A percentile compares a stretch with the other conserved stretches of the same genome.
phyloP scores from a whole-genome alignment of 129 eudicot genomes.

The Ambrosia artemisiifolia region DNA sequence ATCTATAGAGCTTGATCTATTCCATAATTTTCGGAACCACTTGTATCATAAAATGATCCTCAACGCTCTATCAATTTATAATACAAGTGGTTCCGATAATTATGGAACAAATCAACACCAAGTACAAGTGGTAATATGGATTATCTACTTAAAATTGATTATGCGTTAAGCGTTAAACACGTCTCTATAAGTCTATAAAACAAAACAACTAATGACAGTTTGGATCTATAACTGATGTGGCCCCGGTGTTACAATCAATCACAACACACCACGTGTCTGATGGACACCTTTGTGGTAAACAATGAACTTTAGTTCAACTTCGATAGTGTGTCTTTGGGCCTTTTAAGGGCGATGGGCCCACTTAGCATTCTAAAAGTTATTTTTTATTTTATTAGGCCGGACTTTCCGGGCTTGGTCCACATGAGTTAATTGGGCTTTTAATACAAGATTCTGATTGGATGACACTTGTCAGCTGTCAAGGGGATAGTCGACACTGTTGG shows the following conservation, averaged over 20 bases:
- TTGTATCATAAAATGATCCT: too few species aligned
- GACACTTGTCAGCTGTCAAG: constrained; percentile 12
- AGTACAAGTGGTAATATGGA: too few species aligned
- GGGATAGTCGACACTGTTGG: constrained; percentile 13
- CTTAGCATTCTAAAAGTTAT: constrained; percentile 8
- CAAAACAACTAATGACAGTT: too few species aligned
- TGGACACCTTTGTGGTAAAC: constrained; percentile 11
- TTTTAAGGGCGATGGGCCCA: constrained; percentile 18
- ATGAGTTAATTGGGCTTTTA: constrained; percentile 30
- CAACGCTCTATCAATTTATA: too few species aligned
- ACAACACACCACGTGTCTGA: constrained; percentile 24
- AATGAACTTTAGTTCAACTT: not conserved
- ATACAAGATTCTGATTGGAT: constrained; percentile 24
- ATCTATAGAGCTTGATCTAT: too few species aligned
- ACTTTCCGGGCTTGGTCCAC: constrained; percentile 29
- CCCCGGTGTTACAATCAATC: not conserved
- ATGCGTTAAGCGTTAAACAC: too few species aligned
- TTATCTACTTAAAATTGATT: too few species aligned
- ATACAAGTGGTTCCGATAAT: too few species aligned
- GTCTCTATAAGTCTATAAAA: too few species aligned
- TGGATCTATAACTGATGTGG: not conserved
- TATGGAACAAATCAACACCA: too few species aligned
- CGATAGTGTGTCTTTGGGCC: constrained; percentile 20
- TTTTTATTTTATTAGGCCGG: constrained; percentile 32
- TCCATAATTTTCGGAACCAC: too few species aligned